These are phyloP conservation scores for Paratinospora sagittata DNA, from an alignment of 164 flowering plant genomes.

Conservation along the genomic window DNA sequence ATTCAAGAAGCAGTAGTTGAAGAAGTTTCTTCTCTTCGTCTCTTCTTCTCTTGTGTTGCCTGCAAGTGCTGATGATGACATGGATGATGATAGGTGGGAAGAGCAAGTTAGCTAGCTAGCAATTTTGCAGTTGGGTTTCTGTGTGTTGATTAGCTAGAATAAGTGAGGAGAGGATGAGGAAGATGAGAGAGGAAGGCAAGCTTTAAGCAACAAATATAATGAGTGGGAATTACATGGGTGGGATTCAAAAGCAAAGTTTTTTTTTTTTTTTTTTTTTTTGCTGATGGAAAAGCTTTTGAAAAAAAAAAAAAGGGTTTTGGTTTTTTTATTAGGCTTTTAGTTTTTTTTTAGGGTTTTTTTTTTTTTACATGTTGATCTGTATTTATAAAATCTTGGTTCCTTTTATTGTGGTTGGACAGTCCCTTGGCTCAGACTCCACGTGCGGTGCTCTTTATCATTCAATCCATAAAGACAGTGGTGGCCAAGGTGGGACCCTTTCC, in stretches of 20 bases:
- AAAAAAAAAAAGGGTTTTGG: neutral
- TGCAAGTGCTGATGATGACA: too few relatives aligned
- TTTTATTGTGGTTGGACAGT: slow-evolving; percentile 52
- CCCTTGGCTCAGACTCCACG: slow-evolving; percentile 77
- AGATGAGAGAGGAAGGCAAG: slow-evolving; percentile 24
- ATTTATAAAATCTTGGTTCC: slow-evolving; percentile 7
- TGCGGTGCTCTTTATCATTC: slow-evolving; percentile 69
- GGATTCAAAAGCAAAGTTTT: slow-evolving; percentile 27
- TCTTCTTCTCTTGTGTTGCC: too few relatives aligned
- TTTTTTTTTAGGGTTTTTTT: neutral
- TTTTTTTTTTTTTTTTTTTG: slow-evolving; percentile 7
- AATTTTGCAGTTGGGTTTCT: too few relatives aligned
- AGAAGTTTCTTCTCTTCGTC: too few relatives aligned
- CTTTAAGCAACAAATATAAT: slow-evolving; percentile 63
- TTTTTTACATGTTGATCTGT: neutral
- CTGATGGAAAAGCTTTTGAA: neutral
- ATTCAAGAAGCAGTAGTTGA: too few relatives aligned
- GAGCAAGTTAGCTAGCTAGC: too few relatives aligned
- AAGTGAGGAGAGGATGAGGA: neutral
- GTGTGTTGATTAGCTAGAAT: too few relatives aligned
- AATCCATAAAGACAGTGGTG: slow-evolving; percentile 54
- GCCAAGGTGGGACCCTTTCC: slow-evolving; percentile 32
- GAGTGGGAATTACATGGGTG: slow-evolving; percentile 49
- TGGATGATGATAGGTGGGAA: too few relatives aligned
- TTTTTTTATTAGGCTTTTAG: slow-evolving; percentile 5